Base-by-base conservation (phyloP, 1,139 yeast species). In the Nakaseomyces kungkrabaensis region DNA sequence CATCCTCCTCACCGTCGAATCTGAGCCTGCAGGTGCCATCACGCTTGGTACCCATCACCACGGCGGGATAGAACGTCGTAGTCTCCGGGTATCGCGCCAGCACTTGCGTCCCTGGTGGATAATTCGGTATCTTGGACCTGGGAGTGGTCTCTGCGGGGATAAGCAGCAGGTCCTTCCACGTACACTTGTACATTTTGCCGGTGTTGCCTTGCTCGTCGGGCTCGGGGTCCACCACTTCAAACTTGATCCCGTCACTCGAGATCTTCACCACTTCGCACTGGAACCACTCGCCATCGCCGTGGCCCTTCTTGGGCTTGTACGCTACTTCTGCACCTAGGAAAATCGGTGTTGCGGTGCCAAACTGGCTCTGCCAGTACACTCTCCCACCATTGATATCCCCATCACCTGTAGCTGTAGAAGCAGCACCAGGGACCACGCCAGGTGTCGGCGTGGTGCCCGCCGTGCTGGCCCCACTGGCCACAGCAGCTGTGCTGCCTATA, bases 1-100 rank as follows among this genome's bases (percentile, higher is more conserved):
- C 96, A 62, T 94, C 98, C 61, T 92, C 98, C 66, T 92, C 99
- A 6, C 98, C 99, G 60, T 94, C 98, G 61, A 94, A 94, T 60
- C 81, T 79, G 50, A 94, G 73, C 57, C 87, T 70, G 56, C 95
- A 95, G 17, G 75, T 77, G 0, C 94, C 89, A 58, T 84, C 92
- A 56, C 86, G 61, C 53, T 79, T 80, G 49, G 79, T 75, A 0
- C 95, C 90, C 38, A 82, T 83, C 4, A 94, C 97, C 48, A 87
- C 86, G 0, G 98, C 98, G 3, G 95, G 86, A 63, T 92, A 94
- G 60, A 92, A 94, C 0, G 97, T 90, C 0, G 98, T 94, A 0
- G 99, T 94, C 59, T 94, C 99, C 0, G 99, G 99, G 60, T 94
- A 94, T 60, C 96, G 73, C 0, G 97, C 98, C 54, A 94, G 72